phyloP scores from a whole-genome alignment of 345 rosid genomes.

The Gossypium ekmanianum region DNA sequence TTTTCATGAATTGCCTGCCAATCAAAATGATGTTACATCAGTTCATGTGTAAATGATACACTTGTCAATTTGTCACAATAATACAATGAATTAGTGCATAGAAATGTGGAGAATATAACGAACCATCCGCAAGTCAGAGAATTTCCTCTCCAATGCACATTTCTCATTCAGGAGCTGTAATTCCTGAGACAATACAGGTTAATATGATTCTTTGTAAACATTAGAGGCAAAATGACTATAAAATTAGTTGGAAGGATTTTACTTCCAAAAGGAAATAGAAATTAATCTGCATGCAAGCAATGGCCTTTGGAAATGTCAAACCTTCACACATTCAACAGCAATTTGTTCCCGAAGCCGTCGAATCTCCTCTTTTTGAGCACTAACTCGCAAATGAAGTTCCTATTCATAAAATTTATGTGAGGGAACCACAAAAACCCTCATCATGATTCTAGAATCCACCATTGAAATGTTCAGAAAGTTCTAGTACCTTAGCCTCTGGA shows the following conservation, averaged over 20 bases:
- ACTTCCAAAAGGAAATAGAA: slow-evolving; percentile 2
- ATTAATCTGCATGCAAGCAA: slow-evolving; percentile 9
- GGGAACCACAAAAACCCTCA: slow-evolving; percentile 17
- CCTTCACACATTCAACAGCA: slow-evolving; percentile 70
- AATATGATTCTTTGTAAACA: slow-evolving; percentile 16
- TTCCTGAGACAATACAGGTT: slow-evolving; percentile 51
- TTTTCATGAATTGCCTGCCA: slow-evolving; percentile 86
- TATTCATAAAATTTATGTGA: slow-evolving; percentile 26
- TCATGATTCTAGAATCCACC: slow-evolving; percentile 13
- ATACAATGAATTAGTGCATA: not conserved
- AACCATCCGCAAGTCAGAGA: slow-evolving; percentile 91
- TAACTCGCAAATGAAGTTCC: slow-evolving; percentile 59
- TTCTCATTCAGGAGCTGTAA: slow-evolving; percentile 76
- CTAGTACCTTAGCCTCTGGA: slow-evolving; percentile 62
- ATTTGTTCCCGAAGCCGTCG: slow-evolving; percentile 74
- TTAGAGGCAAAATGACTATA: not conserved
- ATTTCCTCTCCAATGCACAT: slow-evolving; percentile 71
- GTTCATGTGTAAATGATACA: slow-evolving; percentile 16
- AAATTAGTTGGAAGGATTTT: slow-evolving; percentile 5
- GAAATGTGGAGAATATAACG: slow-evolving; percentile 21
- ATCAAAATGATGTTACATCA: slow-evolving; percentile 26
- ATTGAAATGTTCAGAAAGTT: slow-evolving; percentile 15
- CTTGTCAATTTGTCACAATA: slow-evolving; percentile 14
- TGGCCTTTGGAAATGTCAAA: slow-evolving; percentile 22
- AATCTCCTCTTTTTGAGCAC: slow-evolving; percentile 71